Conservation (phyloP, 495 filamentous ascomycete species). For the Talaromyces stipitatus region DNA sequence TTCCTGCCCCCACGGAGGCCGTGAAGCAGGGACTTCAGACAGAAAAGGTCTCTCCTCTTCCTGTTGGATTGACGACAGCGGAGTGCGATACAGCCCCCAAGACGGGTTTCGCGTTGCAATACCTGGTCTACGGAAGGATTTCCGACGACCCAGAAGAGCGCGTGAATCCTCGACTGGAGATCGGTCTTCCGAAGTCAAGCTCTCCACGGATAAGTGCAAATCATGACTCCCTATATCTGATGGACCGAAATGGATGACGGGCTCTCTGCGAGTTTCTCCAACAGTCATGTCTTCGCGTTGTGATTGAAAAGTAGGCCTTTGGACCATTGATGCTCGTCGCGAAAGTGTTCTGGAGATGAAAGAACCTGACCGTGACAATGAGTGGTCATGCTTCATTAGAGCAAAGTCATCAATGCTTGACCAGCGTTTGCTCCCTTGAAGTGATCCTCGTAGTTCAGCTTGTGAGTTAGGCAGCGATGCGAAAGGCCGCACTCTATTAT, state of each 20-base stretch:
- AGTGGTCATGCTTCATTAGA: neutral
- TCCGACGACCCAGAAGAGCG: slow-evolving; percentile 37
- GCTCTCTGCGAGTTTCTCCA: neutral
- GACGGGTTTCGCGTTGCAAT: slow-evolving; percentile 38
- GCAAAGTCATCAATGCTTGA: slow-evolving; percentile 1
- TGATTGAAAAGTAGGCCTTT: neutral
- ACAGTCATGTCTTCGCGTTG: neutral
- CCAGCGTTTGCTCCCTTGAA: slow-evolving; percentile 1
- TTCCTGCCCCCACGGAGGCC: slow-evolving; percentile 5
- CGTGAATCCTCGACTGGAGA: slow-evolving; percentile 12
- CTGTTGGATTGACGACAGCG: slow-evolving; percentile 19
- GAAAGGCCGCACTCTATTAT: neutral
- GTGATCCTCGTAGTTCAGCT: neutral
- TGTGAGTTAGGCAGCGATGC: slow-evolving; percentile 1
- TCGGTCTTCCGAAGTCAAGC: slow-evolving; percentile 10
- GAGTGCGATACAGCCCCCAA: slow-evolving; percentile 13
- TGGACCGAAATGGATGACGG: neutral
- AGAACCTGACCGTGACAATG: slow-evolving; percentile 3
- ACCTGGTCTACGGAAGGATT: slow-evolving; percentile 42
- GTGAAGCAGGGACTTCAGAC: slow-evolving; percentile 5
- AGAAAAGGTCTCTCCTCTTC: slow-evolving; percentile 12
- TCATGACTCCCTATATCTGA: slow-evolving; percentile 4
- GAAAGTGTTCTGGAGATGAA: slow-evolving; percentile 4
- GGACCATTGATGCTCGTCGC: neutral
- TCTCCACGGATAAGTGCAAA: neutral